Percentiles rank a stretch among this genome's conserved stretches.
Conservation (phyloP, 306 rosid species). For the Comarum palustre region DNA sequence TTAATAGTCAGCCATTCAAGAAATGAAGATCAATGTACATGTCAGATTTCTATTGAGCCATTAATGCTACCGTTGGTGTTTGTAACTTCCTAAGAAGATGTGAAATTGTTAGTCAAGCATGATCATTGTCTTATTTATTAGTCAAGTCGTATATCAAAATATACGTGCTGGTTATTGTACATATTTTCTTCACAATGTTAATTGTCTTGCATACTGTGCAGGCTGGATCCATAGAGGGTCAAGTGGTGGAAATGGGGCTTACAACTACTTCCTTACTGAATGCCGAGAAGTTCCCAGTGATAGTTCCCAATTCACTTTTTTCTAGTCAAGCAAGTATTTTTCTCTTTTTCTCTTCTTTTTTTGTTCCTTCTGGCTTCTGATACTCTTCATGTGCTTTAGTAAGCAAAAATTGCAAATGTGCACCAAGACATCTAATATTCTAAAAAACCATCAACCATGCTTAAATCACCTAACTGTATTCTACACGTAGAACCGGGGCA, state of each 20-base stretch:
- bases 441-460: neutral
- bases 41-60: neutral
- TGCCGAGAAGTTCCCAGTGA: slow-evolving; percentile 82
- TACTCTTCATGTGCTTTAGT: neutral
- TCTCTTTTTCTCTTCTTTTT: neutral
- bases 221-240: slow-evolving; percentile 94
- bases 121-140: neutral
- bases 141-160: no score
- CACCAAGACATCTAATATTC: no score
- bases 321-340: slow-evolving; percentile 66
- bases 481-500: neutral
- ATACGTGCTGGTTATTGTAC: neutral
- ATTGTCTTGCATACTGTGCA: slow-evolving; percentile 31
- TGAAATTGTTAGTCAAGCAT: neutral
- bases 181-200: neutral
- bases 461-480: neutral
- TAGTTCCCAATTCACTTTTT: slow-evolving; percentile 83
- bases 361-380: slow-evolving; percentile 7
- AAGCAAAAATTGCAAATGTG: neutral
- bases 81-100: neutral
- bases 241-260: slow-evolving; percentile 93
- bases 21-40: neutral
- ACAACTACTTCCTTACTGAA: slow-evolving; percentile 74
- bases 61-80: neutral
- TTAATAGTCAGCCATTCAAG: neutral